Percentiles rank a stretch among this genome's conserved stretches.
Evolutionary conservation across 352 stramenopile species (phyloP).

Genomic region (Poterioochromonas sp.): DNA sequence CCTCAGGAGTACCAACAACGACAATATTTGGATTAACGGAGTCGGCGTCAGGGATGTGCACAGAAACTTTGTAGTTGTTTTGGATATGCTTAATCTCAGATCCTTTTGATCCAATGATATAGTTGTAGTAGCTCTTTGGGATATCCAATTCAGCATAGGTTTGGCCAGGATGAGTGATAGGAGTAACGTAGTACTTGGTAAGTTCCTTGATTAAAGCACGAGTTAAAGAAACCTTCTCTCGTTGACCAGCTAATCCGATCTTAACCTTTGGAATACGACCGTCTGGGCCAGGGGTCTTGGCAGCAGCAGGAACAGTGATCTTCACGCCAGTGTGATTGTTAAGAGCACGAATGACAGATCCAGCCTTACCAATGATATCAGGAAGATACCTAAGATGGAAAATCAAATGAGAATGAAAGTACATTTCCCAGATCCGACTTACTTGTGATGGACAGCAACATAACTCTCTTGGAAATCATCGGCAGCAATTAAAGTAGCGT

Average conservation of each 20-base stretch:
- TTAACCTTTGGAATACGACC: background rate
- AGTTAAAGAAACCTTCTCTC: background rate
- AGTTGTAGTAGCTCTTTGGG: background rate
- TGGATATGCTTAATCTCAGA: conserved; percentile 22
- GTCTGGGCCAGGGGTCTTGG: background rate
- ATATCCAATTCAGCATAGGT: background rate
- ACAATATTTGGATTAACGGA: conserved; percentile 9
- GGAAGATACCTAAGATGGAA: conserved; percentile 1
- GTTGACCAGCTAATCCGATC: background rate
- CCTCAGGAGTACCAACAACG: background rate
- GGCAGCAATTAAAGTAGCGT: background rate
- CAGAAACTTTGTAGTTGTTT: conserved; percentile 16
- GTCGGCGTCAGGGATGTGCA: conserved; percentile 16
- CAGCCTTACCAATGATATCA: conserved; percentile 23
- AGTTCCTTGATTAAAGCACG: background rate
- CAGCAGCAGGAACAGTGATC: background rate
- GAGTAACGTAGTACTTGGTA: background rate
- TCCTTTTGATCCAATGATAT: conserved; percentile 14
- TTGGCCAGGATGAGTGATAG: conserved; percentile 7
- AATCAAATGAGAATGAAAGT: background rate
- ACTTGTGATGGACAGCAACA: conserved; percentile 12
- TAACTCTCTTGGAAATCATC: conserved; percentile 8
- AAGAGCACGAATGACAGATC: background rate
- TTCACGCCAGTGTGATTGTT: background rate
- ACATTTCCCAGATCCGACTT: background rate